Evolutionary conservation across 2,329 filamentous ascomycete species (phyloP).

Genomic region (Cyclaneusma minus): DNA sequence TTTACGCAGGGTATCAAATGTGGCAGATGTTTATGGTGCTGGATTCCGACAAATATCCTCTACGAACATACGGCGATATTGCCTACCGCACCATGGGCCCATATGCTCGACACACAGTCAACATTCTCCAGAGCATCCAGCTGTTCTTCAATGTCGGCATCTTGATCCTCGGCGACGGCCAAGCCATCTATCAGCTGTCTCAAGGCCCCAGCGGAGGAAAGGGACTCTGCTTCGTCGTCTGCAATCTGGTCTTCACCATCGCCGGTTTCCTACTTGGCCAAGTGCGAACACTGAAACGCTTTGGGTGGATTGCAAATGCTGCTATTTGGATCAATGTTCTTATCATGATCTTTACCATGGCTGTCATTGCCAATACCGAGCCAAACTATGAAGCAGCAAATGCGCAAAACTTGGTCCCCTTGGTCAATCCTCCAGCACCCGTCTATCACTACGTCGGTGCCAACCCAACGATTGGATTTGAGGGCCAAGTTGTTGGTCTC

Average conservation of each 20-base stretch:
- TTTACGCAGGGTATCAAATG: conserved; percentile 11
- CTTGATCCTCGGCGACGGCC: conserved; percentile 34
- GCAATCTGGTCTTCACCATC: conserved; percentile 31
- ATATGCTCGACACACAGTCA: conserved; percentile 28
- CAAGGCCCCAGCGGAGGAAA: conserved; percentile 16
- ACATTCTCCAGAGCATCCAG: conserved; percentile 29
- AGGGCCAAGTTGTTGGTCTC: conserved; percentile 28
- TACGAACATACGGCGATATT: conserved; percentile 16
- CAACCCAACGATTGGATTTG: conserved; percentile 25
- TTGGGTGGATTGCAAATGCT: conserved; percentile 38
- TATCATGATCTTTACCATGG: conserved; percentile 37
- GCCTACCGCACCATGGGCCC: conserved; percentile 30
- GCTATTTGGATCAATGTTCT: conserved; percentile 41
- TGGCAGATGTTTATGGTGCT: conserved; percentile 11
- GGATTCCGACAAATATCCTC: conserved; percentile 12
- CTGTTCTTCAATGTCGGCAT: conserved; percentile 34
- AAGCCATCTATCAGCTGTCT: conserved; percentile 36
- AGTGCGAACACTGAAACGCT: conserved; percentile 36
- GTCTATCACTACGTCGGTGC: conserved; percentile 23
- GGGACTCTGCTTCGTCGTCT: conserved; percentile 36
- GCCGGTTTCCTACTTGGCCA: conserved; percentile 36
- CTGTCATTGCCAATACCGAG: conserved; percentile 27
- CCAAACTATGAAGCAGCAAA: conserved; percentile 28
- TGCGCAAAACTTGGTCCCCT: conserved; percentile 13
- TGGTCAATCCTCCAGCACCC: conserved; percentile 10